These are phyloP conservation scores for Trypanosoma theileri DNA, from an alignment of 208 protist species.

Conservation along the genomic window DNA sequence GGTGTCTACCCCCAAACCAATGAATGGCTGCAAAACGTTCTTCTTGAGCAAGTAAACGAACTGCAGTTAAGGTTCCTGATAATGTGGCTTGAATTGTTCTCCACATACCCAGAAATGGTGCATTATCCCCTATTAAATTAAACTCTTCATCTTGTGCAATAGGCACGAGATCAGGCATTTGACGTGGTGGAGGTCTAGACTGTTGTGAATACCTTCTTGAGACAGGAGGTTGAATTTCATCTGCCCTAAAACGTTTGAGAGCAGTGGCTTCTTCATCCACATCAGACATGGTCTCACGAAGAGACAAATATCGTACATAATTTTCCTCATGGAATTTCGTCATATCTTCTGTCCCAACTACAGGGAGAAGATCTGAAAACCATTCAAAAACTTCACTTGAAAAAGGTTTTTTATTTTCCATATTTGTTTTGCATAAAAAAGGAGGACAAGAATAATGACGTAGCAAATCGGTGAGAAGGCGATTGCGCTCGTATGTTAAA, in stretches of 20 bases:
- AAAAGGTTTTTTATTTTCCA: not conserved
- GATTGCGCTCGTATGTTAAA: slow-evolving; percentile 39
- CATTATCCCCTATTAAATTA: slow-evolving; percentile 34
- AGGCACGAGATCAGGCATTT: slow-evolving; percentile 33
- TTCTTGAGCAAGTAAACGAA: slow-evolving; percentile 31
- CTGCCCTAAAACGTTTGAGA: slow-evolving; percentile 20
- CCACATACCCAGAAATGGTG: slow-evolving; percentile 54
- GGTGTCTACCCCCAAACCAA: slow-evolving; percentile 97
- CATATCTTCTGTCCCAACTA: slow-evolving; percentile 44
- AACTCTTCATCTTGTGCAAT: slow-evolving; percentile 30
- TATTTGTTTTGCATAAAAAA: slow-evolving; percentile 16
- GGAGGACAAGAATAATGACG: slow-evolving; percentile 40
- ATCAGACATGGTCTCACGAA: slow-evolving; percentile 45
- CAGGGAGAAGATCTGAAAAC: slow-evolving; percentile 27
- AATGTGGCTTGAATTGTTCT: slow-evolving; percentile 37
- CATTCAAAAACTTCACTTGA: slow-evolving; percentile 39
- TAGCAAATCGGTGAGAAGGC: slow-evolving; percentile 40
- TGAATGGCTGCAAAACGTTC: slow-evolving; percentile 93
- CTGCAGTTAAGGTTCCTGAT: slow-evolving; percentile 44
- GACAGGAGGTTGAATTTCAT: slow-evolving; percentile 23
- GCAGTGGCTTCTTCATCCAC: slow-evolving; percentile 34
- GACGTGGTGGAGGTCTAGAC: slow-evolving; percentile 9
- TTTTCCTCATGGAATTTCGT: slow-evolving; percentile 34
- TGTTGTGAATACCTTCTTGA: slow-evolving; percentile 16
- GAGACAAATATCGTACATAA: slow-evolving; percentile 42